A percentile compares a stretch with the other conserved stretches of the same genome.
Evolutionary conservation across 106 monocot genomes (phyloP).

Genomic region (Dendrobium nobile): DNA sequence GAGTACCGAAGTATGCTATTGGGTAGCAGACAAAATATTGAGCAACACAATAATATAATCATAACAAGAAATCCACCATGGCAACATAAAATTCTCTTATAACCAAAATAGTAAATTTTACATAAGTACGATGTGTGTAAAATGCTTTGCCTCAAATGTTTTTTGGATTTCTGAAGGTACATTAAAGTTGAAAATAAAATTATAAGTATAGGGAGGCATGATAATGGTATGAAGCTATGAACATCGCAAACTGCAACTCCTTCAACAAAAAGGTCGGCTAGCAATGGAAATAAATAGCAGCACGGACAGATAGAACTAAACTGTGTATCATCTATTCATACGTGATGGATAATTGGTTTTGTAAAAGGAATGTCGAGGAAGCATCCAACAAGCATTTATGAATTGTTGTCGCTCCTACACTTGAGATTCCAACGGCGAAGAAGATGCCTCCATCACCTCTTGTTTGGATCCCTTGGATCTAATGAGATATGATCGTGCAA

Average conservation of each 20-base stretch:
- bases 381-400: neutral
- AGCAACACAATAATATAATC: neutral
- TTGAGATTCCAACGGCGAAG: neutral
- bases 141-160: neutral
- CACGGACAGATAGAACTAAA: neutral
- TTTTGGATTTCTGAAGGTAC: neutral
- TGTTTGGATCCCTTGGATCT: slow-evolving; percentile 29
- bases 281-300: neutral
- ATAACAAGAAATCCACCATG: neutral
- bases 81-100: neutral
- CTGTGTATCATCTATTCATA: neutral
- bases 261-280: neutral
- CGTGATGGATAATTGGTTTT: neutral
- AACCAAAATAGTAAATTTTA: too few relatives aligned
- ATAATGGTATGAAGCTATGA: neutral
- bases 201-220: too few relatives aligned
- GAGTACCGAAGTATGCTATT: neutral
- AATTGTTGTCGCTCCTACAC: neutral
- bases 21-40: too few relatives aligned
- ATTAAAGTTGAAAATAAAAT: neutral
- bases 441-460: slow-evolving; percentile 11
- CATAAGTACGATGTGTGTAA: neutral
- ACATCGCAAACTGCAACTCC: neutral
- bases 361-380: neutral
- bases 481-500: slow-evolving; percentile 49